Evolutionary conservation across 345 rosid genomes (phyloP).

Genomic region (Populus euphratica): DNA sequence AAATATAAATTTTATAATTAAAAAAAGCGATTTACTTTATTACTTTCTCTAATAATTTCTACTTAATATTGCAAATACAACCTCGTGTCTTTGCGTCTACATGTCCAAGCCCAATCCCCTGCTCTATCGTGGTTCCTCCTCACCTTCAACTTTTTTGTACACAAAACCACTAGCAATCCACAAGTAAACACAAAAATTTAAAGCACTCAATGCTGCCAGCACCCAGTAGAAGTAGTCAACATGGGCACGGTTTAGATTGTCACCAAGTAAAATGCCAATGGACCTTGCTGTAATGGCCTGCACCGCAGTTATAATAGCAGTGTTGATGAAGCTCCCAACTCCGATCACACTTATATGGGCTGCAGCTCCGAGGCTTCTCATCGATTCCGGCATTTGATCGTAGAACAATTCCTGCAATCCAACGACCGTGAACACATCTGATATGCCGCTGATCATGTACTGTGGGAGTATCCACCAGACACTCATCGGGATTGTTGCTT

Average conservation of each 20-base stretch:
- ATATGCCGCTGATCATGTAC: slow-evolving; percentile 51
- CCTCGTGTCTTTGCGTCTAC: neutral
- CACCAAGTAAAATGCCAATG: slow-evolving; percentile 54
- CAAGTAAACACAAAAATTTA: slow-evolving; percentile 48
- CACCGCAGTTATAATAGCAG: slow-evolving; percentile 47
- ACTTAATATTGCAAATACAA: neutral
- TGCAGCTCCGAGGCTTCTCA: slow-evolving; percentile 92
- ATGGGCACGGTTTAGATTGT: slow-evolving; percentile 63
- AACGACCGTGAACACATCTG: slow-evolving; percentile 66
- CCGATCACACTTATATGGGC: slow-evolving; percentile 59
- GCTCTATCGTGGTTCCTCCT: neutral
- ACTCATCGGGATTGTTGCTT: slow-evolving; percentile 58
- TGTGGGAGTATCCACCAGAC: slow-evolving; percentile 89
- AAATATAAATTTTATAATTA: too few relatives aligned
- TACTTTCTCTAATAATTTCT: too few relatives aligned
- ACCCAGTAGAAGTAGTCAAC: slow-evolving; percentile 69
- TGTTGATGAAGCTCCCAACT: slow-evolving; percentile 71
- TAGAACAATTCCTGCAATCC: slow-evolving; percentile 88
- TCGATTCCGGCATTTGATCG: slow-evolving; percentile 72
- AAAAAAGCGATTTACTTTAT: too few relatives aligned
- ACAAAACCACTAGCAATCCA: slow-evolving; percentile 57
- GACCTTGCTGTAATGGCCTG: slow-evolving; percentile 40
- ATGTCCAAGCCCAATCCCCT: neutral
- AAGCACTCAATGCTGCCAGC: slow-evolving; percentile 55
- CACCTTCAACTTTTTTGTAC: slow-evolving; percentile 51